These are phyloP conservation scores for Salix brachista DNA, from an alignment of 345 rosid genomes.

Conservation along the genomic window DNA sequence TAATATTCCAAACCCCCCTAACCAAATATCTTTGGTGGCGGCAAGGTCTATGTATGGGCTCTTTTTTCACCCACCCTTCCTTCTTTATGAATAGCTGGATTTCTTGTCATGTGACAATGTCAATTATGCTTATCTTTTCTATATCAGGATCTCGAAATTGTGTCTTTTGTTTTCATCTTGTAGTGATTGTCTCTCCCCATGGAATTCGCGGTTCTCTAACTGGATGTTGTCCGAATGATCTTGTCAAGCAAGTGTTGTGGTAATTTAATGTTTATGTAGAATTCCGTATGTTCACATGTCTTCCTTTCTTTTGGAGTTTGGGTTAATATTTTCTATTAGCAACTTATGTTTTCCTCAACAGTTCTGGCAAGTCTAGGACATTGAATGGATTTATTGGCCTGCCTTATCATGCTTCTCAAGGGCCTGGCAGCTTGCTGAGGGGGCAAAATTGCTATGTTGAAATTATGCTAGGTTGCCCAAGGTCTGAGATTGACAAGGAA, in stretches of 20 bases:
- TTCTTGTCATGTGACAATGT: slow-evolving; percentile 8
- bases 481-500: slow-evolving; percentile 42
- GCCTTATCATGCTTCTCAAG: slow-evolving; percentile 61
- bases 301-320: background rate
- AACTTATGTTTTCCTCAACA: slow-evolving; percentile 22
- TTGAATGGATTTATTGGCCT: slow-evolving; percentile 62
- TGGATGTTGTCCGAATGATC: slow-evolving; percentile 86
- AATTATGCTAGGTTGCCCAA: slow-evolving; percentile 77
- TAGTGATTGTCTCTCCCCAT: slow-evolving; percentile 96
- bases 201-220: slow-evolving; percentile 93
- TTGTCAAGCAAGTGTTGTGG: slow-evolving; percentile 93
- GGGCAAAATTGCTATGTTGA: slow-evolving; percentile 72
- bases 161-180: slow-evolving; percentile 27
- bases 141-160: slow-evolving; percentile 19
- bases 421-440: slow-evolving; percentile 52
- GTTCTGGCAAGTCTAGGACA: slow-evolving; percentile 56
- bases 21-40: background rate
- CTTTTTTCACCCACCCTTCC: background rate
- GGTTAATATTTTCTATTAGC: background rate
- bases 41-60: background rate
- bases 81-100: background rate
- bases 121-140: slow-evolving; percentile 9
- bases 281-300: background rate
- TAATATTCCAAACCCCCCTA: background rate
- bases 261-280: slow-evolving; percentile 22